Conservation (phyloP, 1,284 basidiomycete species). For the Trichosporon sp. region DNA sequence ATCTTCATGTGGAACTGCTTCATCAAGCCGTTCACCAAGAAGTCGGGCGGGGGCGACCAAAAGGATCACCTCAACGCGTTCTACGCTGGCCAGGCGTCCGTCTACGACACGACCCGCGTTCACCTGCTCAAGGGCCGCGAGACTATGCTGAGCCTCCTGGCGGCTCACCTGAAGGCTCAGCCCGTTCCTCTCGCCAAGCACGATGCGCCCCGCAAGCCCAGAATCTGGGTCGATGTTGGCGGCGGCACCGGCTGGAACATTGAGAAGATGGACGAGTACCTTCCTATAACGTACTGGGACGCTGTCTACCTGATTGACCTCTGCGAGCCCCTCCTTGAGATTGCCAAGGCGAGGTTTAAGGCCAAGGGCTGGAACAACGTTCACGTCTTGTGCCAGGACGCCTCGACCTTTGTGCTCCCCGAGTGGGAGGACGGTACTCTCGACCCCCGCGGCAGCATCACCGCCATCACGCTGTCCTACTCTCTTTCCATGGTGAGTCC, state of each 20-base stretch:
- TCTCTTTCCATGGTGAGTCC: constrained; percentile 68
- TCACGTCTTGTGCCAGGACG: constrained; percentile 74
- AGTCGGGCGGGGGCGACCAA: constrained; percentile 44
- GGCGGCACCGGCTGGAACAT: constrained; percentile 83
- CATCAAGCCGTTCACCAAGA: constrained; percentile 56
- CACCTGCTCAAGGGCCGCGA: constrained; percentile 68
- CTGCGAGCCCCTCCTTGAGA: constrained; percentile 72
- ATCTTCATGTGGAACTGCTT: constrained; percentile 58
- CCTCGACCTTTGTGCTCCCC: constrained; percentile 69
- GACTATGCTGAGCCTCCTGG: constrained; percentile 70
- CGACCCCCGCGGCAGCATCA: constrained; percentile 66
- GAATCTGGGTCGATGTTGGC: constrained; percentile 78
- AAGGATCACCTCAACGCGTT: constrained; percentile 60
- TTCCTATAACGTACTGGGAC: constrained; percentile 68
- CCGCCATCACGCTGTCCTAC: constrained; percentile 70
- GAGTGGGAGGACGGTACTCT: constrained; percentile 61
- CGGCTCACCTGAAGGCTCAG: constrained; percentile 66
- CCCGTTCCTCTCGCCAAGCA: constrained; percentile 33
- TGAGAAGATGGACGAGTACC: constrained; percentile 73
- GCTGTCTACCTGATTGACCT: constrained; percentile 75
- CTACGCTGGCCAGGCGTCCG: constrained; percentile 69
- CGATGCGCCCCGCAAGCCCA: constrained; percentile 39
- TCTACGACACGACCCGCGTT: constrained; percentile 69
- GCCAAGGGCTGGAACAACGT: constrained; percentile 74
- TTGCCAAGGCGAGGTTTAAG: constrained; percentile 70